A percentile compares a stretch with the other conserved stretches of the same genome.
Evolutionary conservation across 2,329 filamentous ascomycete genomes (phyloP).

Genomic region (Arthrobotrys iridis): DNA sequence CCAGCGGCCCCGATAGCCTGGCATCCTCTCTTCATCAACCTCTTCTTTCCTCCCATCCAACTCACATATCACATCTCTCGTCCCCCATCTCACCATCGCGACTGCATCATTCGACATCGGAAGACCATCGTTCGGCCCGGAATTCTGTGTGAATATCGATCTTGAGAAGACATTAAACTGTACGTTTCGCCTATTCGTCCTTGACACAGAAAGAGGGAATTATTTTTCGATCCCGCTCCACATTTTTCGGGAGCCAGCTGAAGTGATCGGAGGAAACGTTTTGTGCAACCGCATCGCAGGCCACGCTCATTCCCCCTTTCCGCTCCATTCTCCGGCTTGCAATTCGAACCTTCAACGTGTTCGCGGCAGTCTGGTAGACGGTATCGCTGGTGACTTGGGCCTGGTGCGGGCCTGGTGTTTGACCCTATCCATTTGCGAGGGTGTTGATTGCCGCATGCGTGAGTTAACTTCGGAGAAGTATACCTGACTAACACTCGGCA

Average conservation of each 20-base stretch:
- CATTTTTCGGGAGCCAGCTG: slow-evolving; percentile 3
- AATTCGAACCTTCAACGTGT: slow-evolving; percentile 49
- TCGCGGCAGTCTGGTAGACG: slow-evolving; percentile 16
- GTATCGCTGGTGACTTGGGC: neutral
- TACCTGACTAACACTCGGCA: slow-evolving; percentile 5
- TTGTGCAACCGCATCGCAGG: slow-evolving; percentile 47
- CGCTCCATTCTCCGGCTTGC: neutral
- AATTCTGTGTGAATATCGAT: neutral
- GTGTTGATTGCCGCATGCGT: slow-evolving; percentile 17
- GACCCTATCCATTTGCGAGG: neutral
- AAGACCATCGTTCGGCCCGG: slow-evolving; percentile 10
- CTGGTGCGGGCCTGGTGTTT: neutral
- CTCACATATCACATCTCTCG: neutral
- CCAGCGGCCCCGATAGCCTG: slow-evolving; percentile 9
- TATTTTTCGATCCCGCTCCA: slow-evolving; percentile 8
- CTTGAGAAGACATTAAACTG: slow-evolving; percentile 8
- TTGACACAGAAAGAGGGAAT: slow-evolving; percentile 16
- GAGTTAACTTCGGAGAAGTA: slow-evolving; percentile 1
- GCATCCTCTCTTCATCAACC: neutral
- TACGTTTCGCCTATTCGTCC: slow-evolving; percentile 19
- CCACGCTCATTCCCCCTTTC: slow-evolving; percentile 18
- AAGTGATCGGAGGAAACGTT: slow-evolving; percentile 15
- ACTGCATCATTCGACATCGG: slow-evolving; percentile 32
- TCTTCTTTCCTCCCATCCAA: neutral
- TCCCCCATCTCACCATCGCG: neutral